These are phyloP conservation scores for Botrytis pseudocinerea DNA, from an alignment of 2,329 filamentous ascomycete species.

Conservation along the genomic window DNA sequence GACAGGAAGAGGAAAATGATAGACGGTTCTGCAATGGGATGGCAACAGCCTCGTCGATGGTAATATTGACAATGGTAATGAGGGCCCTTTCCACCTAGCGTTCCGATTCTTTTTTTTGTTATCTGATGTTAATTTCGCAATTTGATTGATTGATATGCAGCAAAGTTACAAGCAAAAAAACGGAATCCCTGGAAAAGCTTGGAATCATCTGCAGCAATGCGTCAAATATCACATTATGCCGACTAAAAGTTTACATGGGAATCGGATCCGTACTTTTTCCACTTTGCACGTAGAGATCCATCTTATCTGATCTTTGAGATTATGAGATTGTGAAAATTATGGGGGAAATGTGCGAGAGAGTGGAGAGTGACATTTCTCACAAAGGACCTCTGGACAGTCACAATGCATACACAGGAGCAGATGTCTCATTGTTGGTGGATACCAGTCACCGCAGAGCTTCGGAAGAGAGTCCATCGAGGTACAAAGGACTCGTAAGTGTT, in stretches of 20 bases:
- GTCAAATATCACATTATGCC: conserved; percentile 4
- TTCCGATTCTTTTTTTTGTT: background rate
- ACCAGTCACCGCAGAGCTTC: background rate
- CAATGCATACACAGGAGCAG: background rate
- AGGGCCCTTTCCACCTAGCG: background rate
- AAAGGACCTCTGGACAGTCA: background rate
- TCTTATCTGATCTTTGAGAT: conserved; percentile 14
- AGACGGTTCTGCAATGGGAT: background rate
- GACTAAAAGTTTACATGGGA: conserved; percentile 3
- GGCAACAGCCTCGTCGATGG: background rate
- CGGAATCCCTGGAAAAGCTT: background rate
- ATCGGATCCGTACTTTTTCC: background rate
- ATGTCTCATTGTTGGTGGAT: background rate
- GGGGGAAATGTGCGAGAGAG: background rate
- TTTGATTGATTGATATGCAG: conserved; percentile 3
- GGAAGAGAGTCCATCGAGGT: background rate
- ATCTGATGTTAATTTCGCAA: conserved; percentile 4
- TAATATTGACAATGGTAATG: background rate
- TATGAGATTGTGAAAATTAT: background rate
- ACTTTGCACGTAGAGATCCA: background rate
- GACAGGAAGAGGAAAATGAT: background rate
- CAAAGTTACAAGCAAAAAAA: conserved; percentile 12
- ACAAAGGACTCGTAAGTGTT: background rate
- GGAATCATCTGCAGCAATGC: conserved; percentile 8
- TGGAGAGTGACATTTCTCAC: background rate